Evolutionary conservation across 129 eudicot species (phyloP).

Genomic region (Centella asiatica): DNA sequence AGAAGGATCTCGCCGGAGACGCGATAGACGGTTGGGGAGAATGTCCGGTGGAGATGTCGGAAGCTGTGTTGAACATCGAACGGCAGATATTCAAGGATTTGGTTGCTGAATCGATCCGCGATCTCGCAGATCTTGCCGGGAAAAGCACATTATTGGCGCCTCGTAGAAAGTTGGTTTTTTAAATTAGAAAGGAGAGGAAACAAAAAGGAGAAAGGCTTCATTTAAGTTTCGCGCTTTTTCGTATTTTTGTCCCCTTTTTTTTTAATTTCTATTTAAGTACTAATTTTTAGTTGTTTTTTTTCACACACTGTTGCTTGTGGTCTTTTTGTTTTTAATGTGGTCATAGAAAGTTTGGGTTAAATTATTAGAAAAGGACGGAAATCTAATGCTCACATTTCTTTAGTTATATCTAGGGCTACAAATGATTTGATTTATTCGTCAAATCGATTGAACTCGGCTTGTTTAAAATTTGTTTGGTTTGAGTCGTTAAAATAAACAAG

Average conservation of each 20-base stretch:
- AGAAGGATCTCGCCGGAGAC: constrained; percentile 50
- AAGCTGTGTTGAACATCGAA: constrained; percentile 65
- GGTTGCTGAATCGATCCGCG: constrained; percentile 51
- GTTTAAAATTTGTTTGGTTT: no score
- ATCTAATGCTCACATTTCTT: no score
- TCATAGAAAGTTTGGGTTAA: no score
- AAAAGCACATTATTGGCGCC: constrained; percentile 27
- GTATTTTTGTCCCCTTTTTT: neutral
- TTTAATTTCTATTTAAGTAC: no score
- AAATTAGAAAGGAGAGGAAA: neutral
- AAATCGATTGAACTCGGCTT: no score
- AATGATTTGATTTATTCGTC: no score
- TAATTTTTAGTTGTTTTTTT: neutral
- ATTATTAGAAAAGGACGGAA: no score
- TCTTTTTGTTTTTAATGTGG: no score
- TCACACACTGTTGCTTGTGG: no score
- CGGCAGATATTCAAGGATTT: constrained; percentile 73
- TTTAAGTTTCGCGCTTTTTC: neutral
- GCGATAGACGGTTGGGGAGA: constrained; percentile 53
- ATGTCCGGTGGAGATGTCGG: constrained; percentile 56
- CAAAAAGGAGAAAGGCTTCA: neutral
- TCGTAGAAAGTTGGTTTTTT: constrained; percentile 75
- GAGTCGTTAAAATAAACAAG: no score
- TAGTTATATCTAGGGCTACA: no score
- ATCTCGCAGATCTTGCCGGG: constrained; percentile 41